Evolutionary conservation across 495 filamentous ascomycete species (phyloP).

Genomic region (Hypoxylon cercidicola): DNA sequence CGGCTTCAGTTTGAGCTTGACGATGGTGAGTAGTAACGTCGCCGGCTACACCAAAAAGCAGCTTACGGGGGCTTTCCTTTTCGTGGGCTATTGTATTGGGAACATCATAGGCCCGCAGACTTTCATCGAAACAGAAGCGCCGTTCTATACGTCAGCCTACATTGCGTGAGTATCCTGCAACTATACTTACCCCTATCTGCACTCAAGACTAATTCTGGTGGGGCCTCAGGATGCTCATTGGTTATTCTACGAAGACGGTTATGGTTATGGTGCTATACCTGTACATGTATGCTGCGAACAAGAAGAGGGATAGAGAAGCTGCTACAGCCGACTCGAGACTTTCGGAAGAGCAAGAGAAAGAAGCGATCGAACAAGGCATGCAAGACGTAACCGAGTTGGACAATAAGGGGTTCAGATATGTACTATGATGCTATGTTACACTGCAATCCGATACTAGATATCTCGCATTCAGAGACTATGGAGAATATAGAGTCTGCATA

Average conservation of each 20-base stretch:
- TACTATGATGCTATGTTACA: slow-evolving; percentile 44
- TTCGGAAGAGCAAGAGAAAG: slow-evolving; percentile 52
- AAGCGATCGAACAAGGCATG: slow-evolving; percentile 65
- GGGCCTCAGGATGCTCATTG: slow-evolving; percentile 56
- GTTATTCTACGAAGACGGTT: slow-evolving; percentile 61
- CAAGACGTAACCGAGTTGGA: slow-evolving; percentile 67
- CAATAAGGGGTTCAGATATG: slow-evolving; percentile 66
- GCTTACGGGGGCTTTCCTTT: slow-evolving; percentile 61
- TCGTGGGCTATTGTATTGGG: slow-evolving; percentile 65
- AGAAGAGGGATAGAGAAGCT: slow-evolving; percentile 60
- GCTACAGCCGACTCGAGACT: slow-evolving; percentile 37
- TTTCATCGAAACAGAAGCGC: slow-evolving; percentile 62
- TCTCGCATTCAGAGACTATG: too few relatives aligned
- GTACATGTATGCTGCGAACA: slow-evolving; percentile 66
- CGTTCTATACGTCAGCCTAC: slow-evolving; percentile 65
- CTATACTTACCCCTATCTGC: neutral
- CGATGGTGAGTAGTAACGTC: slow-evolving; percentile 58
- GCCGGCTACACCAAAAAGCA: slow-evolving; percentile 68
- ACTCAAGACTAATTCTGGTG: slow-evolving; percentile 3
- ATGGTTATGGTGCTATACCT: slow-evolving; percentile 59
- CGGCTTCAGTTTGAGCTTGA: slow-evolving; percentile 56
- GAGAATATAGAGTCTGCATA: too few relatives aligned
- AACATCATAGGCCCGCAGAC: slow-evolving; percentile 67
- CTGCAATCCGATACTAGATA: too few relatives aligned
- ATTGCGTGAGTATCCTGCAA: slow-evolving; percentile 51